A percentile compares a stretch with the other conserved stretches of the same genome.
Conservation (phyloP, 768 basidiomycete species). For the Phanerochaete carnosa region DNA sequence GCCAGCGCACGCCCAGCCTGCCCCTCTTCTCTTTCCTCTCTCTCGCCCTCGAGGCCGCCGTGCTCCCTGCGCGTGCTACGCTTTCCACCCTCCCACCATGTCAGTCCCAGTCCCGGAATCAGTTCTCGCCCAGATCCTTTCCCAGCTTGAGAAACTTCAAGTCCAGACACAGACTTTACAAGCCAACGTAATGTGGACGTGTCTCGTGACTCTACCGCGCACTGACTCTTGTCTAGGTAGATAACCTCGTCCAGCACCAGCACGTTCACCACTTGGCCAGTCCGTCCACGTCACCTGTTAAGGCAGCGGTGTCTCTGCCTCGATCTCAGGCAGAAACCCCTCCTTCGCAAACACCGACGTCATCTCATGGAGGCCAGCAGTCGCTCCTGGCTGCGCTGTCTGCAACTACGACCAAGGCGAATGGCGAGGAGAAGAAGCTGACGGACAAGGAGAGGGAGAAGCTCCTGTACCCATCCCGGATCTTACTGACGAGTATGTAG, state of each 20-base stretch:
- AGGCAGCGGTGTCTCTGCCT: slow-evolving; percentile 12
- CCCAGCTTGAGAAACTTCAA: slow-evolving; percentile 68
- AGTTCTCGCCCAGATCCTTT: slow-evolving; percentile 67
- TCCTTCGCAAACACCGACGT: slow-evolving; percentile 5
- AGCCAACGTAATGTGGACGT: slow-evolving; percentile 57
- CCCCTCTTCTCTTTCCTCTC: slow-evolving; percentile 9
- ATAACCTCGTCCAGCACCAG: slow-evolving; percentile 5
- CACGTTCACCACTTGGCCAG: neutral
- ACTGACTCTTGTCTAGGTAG: neutral
- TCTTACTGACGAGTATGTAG: slow-evolving; percentile 69
- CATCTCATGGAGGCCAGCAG: slow-evolving; percentile 5
- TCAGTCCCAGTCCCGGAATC: slow-evolving; percentile 37
- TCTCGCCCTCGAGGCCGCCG: slow-evolving; percentile 10
- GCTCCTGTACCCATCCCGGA: slow-evolving; percentile 75
- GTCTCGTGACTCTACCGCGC: slow-evolving; percentile 1
- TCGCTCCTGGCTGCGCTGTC: slow-evolving; percentile 13
- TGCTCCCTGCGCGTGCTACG: slow-evolving; percentile 8
- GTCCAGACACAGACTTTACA: slow-evolving; percentile 74
- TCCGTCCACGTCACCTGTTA: slow-evolving; percentile 9
- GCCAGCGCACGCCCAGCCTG: neutral
- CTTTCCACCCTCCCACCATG: slow-evolving; percentile 7
- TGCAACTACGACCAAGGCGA: neutral
- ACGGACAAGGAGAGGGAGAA: slow-evolving; percentile 69
- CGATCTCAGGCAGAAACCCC: slow-evolving; percentile 11
- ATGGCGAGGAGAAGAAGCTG: slow-evolving; percentile 2